phyloP scores from a whole-genome alignment of 129 eudicot genomes.

The Smallanthus sonchifolius region DNA sequence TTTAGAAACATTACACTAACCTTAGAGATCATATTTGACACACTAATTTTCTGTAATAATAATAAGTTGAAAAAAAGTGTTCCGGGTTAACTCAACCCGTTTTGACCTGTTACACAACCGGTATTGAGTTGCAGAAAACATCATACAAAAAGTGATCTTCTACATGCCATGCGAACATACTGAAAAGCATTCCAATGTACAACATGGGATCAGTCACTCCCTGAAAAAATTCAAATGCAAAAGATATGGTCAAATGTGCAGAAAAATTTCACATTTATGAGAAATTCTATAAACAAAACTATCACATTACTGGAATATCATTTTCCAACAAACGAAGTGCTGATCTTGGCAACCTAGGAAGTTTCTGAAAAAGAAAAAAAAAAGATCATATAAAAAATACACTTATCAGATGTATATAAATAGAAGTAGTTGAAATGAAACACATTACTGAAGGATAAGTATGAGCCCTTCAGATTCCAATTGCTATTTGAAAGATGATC shows the following conservation, averaged over 20 bases:
- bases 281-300: not conserved
- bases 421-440: not conserved
- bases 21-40: not conserved
- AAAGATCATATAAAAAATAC: not conserved
- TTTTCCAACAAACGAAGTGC: constrained; percentile 38
- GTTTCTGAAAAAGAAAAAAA: constrained; percentile 25
- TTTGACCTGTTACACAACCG: not conserved
- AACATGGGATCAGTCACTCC: constrained; percentile 64
- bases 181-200: constrained; percentile 59
- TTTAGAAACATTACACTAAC: too few species aligned
- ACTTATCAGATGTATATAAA: not conserved
- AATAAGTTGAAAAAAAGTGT: not conserved
- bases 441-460: not conserved
- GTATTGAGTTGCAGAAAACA: too few species aligned
- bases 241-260: not conserved
- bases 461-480: constrained; percentile 50
- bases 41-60: not conserved
- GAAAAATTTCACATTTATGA: not conserved
- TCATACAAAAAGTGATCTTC: constrained; percentile 59
- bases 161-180: constrained; percentile 70
- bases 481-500: constrained; percentile 50
- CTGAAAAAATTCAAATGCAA: constrained; percentile 18
- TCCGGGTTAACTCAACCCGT: not conserved
- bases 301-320: constrained; percentile 40
- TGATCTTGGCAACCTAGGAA: constrained; percentile 41